phyloP scores from a whole-genome alignment of 1,284 basidiomycete species.

The Athelia psychrophila region DNA sequence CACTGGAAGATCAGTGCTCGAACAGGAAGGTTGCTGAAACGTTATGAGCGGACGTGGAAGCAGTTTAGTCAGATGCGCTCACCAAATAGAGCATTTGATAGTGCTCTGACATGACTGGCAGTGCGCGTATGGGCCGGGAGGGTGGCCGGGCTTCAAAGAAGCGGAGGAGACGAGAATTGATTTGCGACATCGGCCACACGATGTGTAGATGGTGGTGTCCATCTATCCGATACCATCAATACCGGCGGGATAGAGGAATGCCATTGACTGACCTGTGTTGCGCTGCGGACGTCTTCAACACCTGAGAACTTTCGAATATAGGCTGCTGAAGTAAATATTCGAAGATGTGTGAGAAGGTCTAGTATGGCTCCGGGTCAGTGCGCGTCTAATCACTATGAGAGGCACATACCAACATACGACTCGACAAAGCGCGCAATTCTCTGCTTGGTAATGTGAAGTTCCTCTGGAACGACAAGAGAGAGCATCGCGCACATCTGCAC shows the following conservation, averaged over 20 bases:
- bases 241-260: neutral
- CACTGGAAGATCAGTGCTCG: slow-evolving; percentile 66
- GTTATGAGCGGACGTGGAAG: slow-evolving; percentile 4
- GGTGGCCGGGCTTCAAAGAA: slow-evolving; percentile 38
- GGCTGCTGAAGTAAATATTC: slow-evolving; percentile 61
- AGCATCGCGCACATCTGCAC: slow-evolving; percentile 76
- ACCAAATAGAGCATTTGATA: slow-evolving; percentile 71
- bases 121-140: slow-evolving; percentile 28
- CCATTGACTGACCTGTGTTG: slow-evolving; percentile 44
- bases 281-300: slow-evolving; percentile 44
- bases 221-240: slow-evolving; percentile 36
- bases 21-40: slow-evolving; percentile 66
- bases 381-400: neutral
- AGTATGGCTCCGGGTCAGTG: neutral
- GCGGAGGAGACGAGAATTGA: slow-evolving; percentile 40
- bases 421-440: slow-evolving; percentile 58
- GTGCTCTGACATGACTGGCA: slow-evolving; percentile 53
- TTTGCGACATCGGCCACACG: slow-evolving; percentile 66
- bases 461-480: slow-evolving; percentile 51
- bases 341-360: slow-evolving; percentile 63
- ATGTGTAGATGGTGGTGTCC: slow-evolving; percentile 64
- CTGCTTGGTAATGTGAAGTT: slow-evolving; percentile 44
- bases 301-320: slow-evolving; percentile 65
- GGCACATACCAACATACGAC: slow-evolving; percentile 60
- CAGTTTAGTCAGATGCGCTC: slow-evolving; percentile 18